A percentile compares a stretch with the other conserved stretches of the same genome.
These are phyloP conservation scores for Lathyrus oleraceus DNA, from an alignment of 306 rosid genomes.

Conservation along the genomic window DNA sequence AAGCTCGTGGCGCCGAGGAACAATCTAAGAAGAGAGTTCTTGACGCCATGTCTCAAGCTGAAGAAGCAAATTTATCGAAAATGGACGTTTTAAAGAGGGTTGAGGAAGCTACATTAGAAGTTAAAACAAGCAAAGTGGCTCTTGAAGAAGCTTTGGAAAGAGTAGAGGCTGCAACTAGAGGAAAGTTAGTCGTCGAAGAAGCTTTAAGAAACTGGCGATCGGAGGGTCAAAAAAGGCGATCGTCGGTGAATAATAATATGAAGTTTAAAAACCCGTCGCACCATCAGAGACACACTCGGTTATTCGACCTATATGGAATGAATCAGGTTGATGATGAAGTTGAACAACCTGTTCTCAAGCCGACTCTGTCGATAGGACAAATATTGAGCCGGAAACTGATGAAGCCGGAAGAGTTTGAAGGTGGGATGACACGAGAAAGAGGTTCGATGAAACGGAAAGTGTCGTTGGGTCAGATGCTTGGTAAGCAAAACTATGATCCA, in stretches of 20 bases:
- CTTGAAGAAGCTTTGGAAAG: conserved; percentile 82
- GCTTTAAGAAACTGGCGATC: conserved; percentile 87
- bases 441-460: conserved; percentile 61
- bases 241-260: conserved; percentile 44
- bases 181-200: conserved; percentile 78
- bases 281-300: conserved; percentile 50
- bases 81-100: conserved; percentile 63
- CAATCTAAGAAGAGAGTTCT: conserved; percentile 59
- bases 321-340: conserved; percentile 49
- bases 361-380: conserved; percentile 81
- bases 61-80: conserved; percentile 68
- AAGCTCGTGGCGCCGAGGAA: conserved; percentile 66
- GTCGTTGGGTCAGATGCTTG: conserved; percentile 89
- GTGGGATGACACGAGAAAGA: conserved; percentile 38
- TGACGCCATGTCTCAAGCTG: conserved; percentile 73
- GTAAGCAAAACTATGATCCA: conserved; percentile 59
- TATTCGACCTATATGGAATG: conserved; percentile 56
- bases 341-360: conserved; percentile 53
- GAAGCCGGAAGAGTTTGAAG: conserved; percentile 60
- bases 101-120: conserved; percentile 82
- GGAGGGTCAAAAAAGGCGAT: conserved; percentile 60
- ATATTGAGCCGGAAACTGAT: conserved; percentile 83
- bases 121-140: conserved; percentile 63
- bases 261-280: conserved; percentile 70
- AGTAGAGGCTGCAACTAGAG: conserved; percentile 85